Base-by-base conservation (phyloP, 805 yeast genomes). In the Candida sonorensis region DNA sequence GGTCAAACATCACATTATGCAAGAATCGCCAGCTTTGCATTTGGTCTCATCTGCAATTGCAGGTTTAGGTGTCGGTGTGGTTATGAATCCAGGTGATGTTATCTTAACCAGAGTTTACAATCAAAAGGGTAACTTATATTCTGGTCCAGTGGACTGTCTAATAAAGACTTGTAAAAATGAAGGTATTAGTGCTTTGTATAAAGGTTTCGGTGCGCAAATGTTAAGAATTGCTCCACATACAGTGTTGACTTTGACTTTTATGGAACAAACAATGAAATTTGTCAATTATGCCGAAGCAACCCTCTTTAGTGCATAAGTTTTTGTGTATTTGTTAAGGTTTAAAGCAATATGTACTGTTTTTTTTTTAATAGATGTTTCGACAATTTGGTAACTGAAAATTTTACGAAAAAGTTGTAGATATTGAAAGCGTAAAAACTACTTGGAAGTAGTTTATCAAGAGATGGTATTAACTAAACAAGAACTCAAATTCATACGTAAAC, bases 41-140 rank as follows among this genome's bases (percentile, higher is more conserved):
- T 67, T 90, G 40, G 50, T 70, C 9, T 75, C 95, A 1, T 75
- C 87, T 26, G 75, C 88, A 1, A 62, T 71, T 41, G 79, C 96
- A 7, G 98, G 98, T 27, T 55, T 87, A 25, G 96, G 95, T 46
- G 97, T 92, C 20, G 88, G 94, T 31, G 66, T 88, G 14, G 95
- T 85, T 20, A 90, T 92, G 97, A 92, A 88, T 56, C 97, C 98
- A 11, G 87, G 95, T 75, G 98, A 92, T 59, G 97, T 92, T 27
- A 72, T 92, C 32, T 66, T 92, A 61, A 92, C 98, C 1, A 75
- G 98, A 64, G 81, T 92, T 56, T 92, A 90, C 62, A 92, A 92
- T 60, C 97, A 92, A 57, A 83, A 80, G 59, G 95, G 95, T 30
- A 71, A 83, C 50, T 70, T 82, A 33, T 92, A 92, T 61, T 69